These are phyloP conservation scores for Erodium texanum DNA, from an alignment of 441 rosid genomes.

Conservation along the genomic window DNA sequence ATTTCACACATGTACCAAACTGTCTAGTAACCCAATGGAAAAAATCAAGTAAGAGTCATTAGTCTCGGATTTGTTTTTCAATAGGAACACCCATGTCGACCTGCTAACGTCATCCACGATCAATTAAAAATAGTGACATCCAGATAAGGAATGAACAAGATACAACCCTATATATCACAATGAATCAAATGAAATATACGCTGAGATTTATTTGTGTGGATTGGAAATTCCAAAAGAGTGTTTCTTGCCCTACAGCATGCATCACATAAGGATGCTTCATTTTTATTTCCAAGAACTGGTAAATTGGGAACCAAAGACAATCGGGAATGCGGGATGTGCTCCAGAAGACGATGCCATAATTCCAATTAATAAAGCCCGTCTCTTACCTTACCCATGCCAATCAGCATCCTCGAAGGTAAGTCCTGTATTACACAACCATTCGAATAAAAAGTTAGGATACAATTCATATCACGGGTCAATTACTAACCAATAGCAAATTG, in stretches of 20 bases:
- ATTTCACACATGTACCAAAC: neutral
- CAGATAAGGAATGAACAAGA: neutral
- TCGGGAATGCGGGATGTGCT: neutral
- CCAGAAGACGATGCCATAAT: neutral
- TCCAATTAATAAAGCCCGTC: neutral
- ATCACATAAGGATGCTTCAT: neutral
- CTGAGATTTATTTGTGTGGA: neutral
- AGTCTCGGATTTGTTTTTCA: neutral
- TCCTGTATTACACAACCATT: neutral
- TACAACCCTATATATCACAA: constrained; percentile 11
- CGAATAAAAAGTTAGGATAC: neutral
- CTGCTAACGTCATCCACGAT: constrained; percentile 8
- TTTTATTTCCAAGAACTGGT: neutral
- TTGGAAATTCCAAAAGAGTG: neutral
- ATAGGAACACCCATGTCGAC: neutral
- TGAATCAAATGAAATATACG: neutral
- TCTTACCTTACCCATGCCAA: neutral
- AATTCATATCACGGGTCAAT: constrained; percentile 14
- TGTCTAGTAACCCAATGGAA: neutral
- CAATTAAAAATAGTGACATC: neutral
- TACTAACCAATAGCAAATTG: no score
- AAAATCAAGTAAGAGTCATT: neutral
- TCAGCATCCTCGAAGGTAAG: neutral
- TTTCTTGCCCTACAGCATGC: neutral
- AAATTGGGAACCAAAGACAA: neutral